Evolutionary conservation across 176 grass and related monocot species (phyloP).

Genomic region (Cocos nucifera): DNA sequence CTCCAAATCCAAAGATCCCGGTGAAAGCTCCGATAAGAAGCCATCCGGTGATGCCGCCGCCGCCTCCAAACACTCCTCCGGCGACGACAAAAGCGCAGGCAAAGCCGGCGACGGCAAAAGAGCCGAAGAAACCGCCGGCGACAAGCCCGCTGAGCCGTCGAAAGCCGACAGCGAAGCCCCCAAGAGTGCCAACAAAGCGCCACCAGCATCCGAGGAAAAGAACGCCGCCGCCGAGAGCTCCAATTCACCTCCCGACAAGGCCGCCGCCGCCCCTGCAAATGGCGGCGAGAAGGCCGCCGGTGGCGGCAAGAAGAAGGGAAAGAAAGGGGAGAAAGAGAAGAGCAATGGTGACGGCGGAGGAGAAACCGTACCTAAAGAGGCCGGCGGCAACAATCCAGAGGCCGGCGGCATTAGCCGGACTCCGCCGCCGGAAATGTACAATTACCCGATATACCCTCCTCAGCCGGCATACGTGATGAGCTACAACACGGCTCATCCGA

Average conservation of each 20-base stretch:
- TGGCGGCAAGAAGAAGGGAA: neutral
- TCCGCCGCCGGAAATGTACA: conserved; percentile 26
- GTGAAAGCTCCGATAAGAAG: conserved; percentile 4
- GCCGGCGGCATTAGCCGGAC: conserved; percentile 25
- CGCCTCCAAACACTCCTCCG: neutral
- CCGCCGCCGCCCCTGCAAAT: conserved; percentile 4
- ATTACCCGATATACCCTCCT: neutral
- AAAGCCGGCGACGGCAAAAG: neutral
- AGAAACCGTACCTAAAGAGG: neutral
- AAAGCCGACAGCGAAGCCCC: conserved; percentile 8
- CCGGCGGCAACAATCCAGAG: neutral
- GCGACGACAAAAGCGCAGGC: neutral
- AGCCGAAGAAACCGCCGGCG: neutral
- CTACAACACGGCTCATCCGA: conserved; percentile 11
- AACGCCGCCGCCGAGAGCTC: neutral
- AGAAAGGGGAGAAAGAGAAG: neutral
- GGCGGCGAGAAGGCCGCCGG: conserved; percentile 4
- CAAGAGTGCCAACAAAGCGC: neutral
- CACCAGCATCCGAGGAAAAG: conserved; percentile 9
- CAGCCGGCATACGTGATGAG: conserved; percentile 4
- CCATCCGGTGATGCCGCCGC: neutral
- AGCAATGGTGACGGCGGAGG: conserved; percentile 7
- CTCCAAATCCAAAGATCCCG: conserved; percentile 15
- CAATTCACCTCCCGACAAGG: conserved; percentile 11
- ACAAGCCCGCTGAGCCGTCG: neutral